phyloP scores from a whole-genome alignment of 768 basidiomycete genomes.

The Tricholoma hemisulphureum region DNA sequence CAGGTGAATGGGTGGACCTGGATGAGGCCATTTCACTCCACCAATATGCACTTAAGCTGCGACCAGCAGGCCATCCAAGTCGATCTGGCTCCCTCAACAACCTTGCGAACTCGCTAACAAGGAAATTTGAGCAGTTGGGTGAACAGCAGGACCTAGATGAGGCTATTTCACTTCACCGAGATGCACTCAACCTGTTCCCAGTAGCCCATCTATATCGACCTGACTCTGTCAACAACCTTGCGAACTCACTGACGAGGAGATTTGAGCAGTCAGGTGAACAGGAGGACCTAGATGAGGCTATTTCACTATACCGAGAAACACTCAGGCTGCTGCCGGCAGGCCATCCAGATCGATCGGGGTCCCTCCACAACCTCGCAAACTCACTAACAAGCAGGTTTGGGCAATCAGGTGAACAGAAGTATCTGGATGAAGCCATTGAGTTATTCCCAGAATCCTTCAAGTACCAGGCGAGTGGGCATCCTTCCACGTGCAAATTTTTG shows the following conservation, averaged over 20 bases:
- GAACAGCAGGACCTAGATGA: slow-evolving; percentile 28
- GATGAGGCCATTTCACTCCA: slow-evolving; percentile 27
- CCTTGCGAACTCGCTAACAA: slow-evolving; percentile 25
- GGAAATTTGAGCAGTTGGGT: slow-evolving; percentile 23
- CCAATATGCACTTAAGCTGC: slow-evolving; percentile 21
- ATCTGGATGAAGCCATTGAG: too few relatives aligned
- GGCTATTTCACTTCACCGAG: slow-evolving; percentile 11
- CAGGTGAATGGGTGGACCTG: slow-evolving; percentile 24
- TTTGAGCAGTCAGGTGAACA: slow-evolving; percentile 4
- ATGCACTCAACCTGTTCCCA: slow-evolving; percentile 12
- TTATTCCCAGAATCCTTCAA: background rate
- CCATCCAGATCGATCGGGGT: too few relatives aligned
- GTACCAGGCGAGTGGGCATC: background rate
- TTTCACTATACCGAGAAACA: too few relatives aligned
- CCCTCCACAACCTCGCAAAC: too few relatives aligned
- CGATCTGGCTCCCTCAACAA: slow-evolving; percentile 20
- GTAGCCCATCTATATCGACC: slow-evolving; percentile 12
- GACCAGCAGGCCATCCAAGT: slow-evolving; percentile 18
- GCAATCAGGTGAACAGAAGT: too few relatives aligned
- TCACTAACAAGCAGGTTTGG: too few relatives aligned
- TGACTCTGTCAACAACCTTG: slow-evolving; percentile 8
- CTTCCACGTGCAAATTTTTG: background rate
- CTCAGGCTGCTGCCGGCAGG: too few relatives aligned
- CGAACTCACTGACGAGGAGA: background rate
- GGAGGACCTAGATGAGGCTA: slow-evolving; percentile 6